Conservation (phyloP, 257 asterid genomes). For the Mentha longifolia region DNA sequence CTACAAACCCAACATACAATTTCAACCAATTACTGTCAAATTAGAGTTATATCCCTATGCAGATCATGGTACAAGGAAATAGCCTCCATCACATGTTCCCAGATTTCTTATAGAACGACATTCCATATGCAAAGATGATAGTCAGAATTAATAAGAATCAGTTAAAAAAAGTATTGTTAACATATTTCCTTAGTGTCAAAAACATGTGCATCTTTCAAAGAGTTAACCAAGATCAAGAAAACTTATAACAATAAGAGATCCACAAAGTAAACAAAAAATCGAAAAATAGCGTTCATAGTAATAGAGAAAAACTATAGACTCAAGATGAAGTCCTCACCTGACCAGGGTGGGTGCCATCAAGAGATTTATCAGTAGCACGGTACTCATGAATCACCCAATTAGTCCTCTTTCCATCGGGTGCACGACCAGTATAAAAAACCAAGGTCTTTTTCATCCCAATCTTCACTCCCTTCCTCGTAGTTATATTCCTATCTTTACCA, state of each 20-base stretch:
- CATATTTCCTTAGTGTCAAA: neutral
- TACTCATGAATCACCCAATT: conserved; percentile 98
- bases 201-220: neutral
- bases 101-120: neutral
- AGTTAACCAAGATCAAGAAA: neutral
- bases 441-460: conserved; percentile 96
- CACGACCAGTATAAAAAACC: conserved; percentile 91
- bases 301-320: neutral
- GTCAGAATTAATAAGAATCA: neutral
- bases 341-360: conserved; percentile 94
- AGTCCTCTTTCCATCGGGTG: conserved; percentile 94
- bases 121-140: neutral
- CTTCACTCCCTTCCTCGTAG: conserved; percentile 65
- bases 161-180: neutral
- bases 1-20: neutral
- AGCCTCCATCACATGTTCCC: neutral
- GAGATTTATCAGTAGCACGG: conserved; percentile 81
- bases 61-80: neutral
- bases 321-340: conserved; percentile 57
- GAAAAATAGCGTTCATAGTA: neutral
- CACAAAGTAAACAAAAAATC: conserved; percentile 11
- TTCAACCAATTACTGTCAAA: neutral
- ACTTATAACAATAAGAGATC: neutral
- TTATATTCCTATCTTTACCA: conserved; percentile 87
- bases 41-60: conserved; percentile 4